Conservation (phyloP, 2,329 filamentous ascomycete species). For the Ascosphaera pollenicola region DNA sequence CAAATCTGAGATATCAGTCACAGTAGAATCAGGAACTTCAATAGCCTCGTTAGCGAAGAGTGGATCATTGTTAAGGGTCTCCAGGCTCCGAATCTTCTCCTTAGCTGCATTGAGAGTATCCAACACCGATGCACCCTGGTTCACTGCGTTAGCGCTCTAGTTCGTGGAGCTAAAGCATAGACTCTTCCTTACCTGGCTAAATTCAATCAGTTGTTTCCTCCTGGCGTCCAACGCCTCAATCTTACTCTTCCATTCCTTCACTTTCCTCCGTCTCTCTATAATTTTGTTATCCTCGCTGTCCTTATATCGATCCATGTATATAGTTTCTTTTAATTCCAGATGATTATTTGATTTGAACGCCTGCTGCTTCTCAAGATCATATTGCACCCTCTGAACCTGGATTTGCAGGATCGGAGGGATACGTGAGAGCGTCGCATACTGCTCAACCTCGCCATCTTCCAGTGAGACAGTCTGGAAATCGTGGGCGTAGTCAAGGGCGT, state of each 20-base stretch:
- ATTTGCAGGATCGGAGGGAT: conserved; percentile 74
- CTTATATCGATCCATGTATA: conserved; percentile 81
- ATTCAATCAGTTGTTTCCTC: conserved; percentile 10
- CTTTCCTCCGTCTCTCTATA: conserved; percentile 40
- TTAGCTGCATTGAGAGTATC: conserved; percentile 15
- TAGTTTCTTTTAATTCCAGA: conserved; percentile 53
- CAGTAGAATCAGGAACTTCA: conserved; percentile 20
- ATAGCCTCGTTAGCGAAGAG: conserved; percentile 17
- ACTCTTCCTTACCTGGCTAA: neutral
- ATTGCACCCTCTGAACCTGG: conserved; percentile 64
- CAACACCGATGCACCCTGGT: conserved; percentile 9
- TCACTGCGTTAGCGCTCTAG: conserved; percentile 23
- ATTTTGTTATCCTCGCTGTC: conserved; percentile 36
- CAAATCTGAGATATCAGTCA: conserved; percentile 22
- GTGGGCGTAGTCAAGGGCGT: conserved; percentile 67
- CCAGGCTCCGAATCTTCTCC: conserved; percentile 22
- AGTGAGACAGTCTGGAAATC: conserved; percentile 55
- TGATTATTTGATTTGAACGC: conserved; percentile 55
- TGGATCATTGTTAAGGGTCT: conserved; percentile 14
- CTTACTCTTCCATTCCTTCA: conserved; percentile 52
- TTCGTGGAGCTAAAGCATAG: conserved; percentile 7
- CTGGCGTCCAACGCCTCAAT: conserved; percentile 30
- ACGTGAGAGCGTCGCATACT: conserved; percentile 50
- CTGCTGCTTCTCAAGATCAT: conserved; percentile 36
- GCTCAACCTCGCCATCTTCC: conserved; percentile 33